Conservation (phyloP, 805 yeast species). For the Yueomyces sinensis region DNA sequence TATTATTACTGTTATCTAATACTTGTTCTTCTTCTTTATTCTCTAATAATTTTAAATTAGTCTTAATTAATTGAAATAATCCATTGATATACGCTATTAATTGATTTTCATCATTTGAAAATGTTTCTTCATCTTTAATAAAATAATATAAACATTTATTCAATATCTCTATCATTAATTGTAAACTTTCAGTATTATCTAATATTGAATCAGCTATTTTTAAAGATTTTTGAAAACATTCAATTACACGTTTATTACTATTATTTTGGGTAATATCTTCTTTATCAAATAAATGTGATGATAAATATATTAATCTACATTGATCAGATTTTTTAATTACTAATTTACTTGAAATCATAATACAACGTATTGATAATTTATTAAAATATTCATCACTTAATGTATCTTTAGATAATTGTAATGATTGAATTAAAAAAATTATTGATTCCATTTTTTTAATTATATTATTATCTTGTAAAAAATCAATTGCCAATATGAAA, state of each 20-base stretch:
- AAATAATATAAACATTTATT: conserved; percentile 77
- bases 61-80: conserved; percentile 66
- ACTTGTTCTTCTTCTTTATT: conserved; percentile 29
- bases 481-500: no score
- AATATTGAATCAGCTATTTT: conserved; percentile 90
- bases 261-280: conserved; percentile 33
- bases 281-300: conserved; percentile 63
- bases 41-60: conserved; percentile 32
- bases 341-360: conserved; percentile 77
- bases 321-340: conserved; percentile 91
- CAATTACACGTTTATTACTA: conserved; percentile 66
- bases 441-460: no score
- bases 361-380: conserved; percentile 75
- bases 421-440: no score
- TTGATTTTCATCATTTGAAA: conserved; percentile 27
- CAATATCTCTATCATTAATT: conserved; percentile 79
- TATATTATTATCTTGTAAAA: no score
- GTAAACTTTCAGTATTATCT: conserved; percentile 53
- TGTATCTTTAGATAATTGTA: conserved; percentile 66
- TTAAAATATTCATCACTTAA: conserved; percentile 41
- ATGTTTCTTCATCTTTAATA: conserved; percentile 28
- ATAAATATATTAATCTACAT: conserved; percentile 72
- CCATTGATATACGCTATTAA: conserved; percentile 74
- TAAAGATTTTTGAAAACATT: conserved; percentile 77
- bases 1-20: no score